Base-by-base conservation (phyloP, 23 red algal genomes). In the Cyanidium caldarium region DNA sequence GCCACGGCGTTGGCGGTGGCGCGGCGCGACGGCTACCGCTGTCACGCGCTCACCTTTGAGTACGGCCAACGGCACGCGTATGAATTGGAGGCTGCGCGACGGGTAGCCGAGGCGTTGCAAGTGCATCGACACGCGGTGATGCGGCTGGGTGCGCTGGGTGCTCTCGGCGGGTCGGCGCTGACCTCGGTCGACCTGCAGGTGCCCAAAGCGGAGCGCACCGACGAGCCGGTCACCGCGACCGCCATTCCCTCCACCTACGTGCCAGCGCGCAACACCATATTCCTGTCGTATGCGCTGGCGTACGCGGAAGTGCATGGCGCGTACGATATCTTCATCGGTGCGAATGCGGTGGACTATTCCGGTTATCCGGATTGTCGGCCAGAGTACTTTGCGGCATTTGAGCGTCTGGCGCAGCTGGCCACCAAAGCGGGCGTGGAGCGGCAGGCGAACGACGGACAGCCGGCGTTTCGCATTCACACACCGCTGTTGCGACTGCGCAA, bases 291-390 rank as follows among this genome's bases (percentile, higher is more conserved):
- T 42, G 90, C 83, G 39, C 44, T 95, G 25, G 90, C 84, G 31
- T 56, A 80, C 72, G 90, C 90, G 1, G 90, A 95, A 44, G 73
- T 75, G 14, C 35, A 73, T 29, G 57, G 70, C 17, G 67, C 80
- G 3, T 42, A 37, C 2, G 42, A 80, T 39, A 82, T 95, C 35
- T 88, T 84, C 77, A 87, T 87, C n/a, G 90, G 90, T 29, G 83
- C 90, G 12, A 95, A 87, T 40, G 90, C 77, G 5, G 82, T 95
- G 25, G 90, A 95, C 61, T 87, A 87, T 30, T 79, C 77, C 21
- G 83, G 90, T 2, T 95, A 95, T 58, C 90, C 90, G 25, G 90
- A 95, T 58, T 95, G 90, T 37, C 65, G 83, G 40, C 83, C 82
- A 3, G 43, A 75, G 13, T 95, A 73, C 68, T 80, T 95, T 51